These are phyloP conservation scores for Trichoderma harzianum DNA, from an alignment of 2,329 filamentous ascomycete genomes.

Conservation along the genomic window DNA sequence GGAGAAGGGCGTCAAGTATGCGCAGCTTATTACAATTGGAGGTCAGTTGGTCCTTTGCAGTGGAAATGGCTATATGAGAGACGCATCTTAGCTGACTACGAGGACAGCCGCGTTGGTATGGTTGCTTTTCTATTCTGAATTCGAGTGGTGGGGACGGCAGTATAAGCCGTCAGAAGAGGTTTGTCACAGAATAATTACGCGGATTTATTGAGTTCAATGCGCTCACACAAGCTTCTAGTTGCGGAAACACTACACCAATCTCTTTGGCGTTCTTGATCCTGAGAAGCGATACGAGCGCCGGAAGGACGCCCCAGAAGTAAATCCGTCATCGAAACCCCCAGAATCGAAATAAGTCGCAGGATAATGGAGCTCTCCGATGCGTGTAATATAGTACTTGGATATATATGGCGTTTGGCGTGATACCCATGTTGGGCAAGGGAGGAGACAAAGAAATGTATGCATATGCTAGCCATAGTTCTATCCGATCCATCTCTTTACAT, in stretches of 20 bases:
- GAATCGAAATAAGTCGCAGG: constrained; percentile 27
- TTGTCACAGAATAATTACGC: not conserved
- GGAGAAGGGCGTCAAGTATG: constrained; percentile 62
- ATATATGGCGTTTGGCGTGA: constrained; percentile 31
- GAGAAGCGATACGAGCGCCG: constrained; percentile 43
- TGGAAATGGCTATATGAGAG: not conserved
- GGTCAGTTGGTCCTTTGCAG: constrained; percentile 40
- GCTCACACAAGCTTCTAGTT: constrained; percentile 29
- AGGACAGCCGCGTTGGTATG: constrained; percentile 36
- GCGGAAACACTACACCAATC: constrained; percentile 34
- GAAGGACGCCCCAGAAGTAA: constrained; percentile 36
- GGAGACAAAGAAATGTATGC: constrained; percentile 20
- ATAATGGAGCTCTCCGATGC: constrained; percentile 1
- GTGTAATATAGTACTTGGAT: constrained; percentile 25
- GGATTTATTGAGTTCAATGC: not conserved
- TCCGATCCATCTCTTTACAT: constrained; percentile 20
- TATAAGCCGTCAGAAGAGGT: constrained; percentile 44
- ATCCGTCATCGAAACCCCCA: constrained; percentile 25
- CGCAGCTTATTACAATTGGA: constrained; percentile 57
- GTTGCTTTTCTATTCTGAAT: constrained; percentile 42
- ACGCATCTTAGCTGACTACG: not conserved
- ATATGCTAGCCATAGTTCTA: constrained; percentile 23
- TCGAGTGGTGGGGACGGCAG: constrained; percentile 42
- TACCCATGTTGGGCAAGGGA: constrained; percentile 16
- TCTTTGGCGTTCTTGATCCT: constrained; percentile 41